Evolutionary conservation across 371 early-diverging fungal genomes (phyloP).

Genomic region (Rozella allomycis): DNA sequence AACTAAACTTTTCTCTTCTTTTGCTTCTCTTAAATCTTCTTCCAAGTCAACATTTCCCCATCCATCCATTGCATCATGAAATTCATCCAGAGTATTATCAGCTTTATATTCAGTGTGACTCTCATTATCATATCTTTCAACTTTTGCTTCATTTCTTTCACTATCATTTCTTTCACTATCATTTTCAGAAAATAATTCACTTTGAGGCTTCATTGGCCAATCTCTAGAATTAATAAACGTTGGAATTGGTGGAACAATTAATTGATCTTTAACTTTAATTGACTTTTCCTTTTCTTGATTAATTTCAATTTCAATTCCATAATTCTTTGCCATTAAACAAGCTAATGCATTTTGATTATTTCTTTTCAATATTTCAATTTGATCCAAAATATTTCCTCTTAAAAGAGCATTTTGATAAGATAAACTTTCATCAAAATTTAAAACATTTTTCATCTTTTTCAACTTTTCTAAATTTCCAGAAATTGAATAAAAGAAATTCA

Average conservation of each 20-base stretch:
- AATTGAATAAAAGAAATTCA: constrained; percentile 76
- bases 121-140: neutral
- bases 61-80: no score
- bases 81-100: no score
- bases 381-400: constrained; percentile 67
- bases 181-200: neutral
- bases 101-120: no score
- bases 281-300: constrained; percentile 10
- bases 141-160: neutral
- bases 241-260: neutral
- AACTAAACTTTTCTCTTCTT: no score
- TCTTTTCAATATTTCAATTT: constrained; percentile 50
- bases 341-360: constrained; percentile 71
- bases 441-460: constrained; percentile 69
- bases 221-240: neutral
- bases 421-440: constrained; percentile 53
- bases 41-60: no score
- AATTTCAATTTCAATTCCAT: constrained; percentile 63
- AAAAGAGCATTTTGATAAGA: constrained; percentile 71
- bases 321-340: constrained; percentile 66
- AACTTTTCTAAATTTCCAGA: constrained; percentile 72
- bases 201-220: neutral
- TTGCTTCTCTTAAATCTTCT: no score
- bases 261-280: neutral
- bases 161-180: neutral